Percentiles rank a stretch among this genome's conserved stretches.
Conservation (phyloP, 441 rosid species). For the Manihot esculenta region DNA sequence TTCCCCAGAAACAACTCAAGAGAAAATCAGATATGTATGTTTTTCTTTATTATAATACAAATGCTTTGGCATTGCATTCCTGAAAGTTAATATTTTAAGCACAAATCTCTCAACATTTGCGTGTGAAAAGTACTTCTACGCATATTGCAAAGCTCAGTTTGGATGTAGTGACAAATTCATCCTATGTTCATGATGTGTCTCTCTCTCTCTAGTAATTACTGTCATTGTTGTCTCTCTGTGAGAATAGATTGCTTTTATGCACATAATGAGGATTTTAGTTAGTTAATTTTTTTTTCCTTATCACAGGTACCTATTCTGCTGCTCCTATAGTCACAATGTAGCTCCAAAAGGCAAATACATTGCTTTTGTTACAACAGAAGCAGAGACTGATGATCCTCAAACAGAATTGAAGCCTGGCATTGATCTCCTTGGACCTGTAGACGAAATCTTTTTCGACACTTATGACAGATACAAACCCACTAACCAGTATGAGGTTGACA, state of each 20-base stretch:
- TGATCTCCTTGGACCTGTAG: background rate
- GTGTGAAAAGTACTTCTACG: background rate
- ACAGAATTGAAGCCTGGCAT: conserved; percentile 7
- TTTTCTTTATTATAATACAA: background rate
- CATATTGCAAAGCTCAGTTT: background rate
- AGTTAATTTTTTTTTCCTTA: background rate
- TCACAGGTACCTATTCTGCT: conserved; percentile 3
- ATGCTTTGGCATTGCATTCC: background rate
- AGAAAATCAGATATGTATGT: conserved; percentile 78
- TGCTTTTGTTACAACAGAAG: conserved; percentile 8
- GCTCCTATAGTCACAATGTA: conserved; percentile 6
- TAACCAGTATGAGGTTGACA: background rate
- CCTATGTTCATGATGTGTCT: background rate
- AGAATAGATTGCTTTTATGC: too few species aligned
- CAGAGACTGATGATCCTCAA: conserved; percentile 9
- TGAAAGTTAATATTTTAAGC: background rate
- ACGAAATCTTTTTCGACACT: background rate
- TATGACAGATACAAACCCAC: background rate
- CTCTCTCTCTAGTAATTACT: too few species aligned
- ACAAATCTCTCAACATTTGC: background rate
- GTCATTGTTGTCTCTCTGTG: too few species aligned
- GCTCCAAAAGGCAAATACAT: conserved; percentile 11
- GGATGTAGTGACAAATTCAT: background rate
- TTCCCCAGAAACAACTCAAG: conserved; percentile 82
- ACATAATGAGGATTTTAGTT: background rate